Base-by-base conservation (phyloP, 2,329 filamentous ascomycete species). In the Cladosporium sp. region DNA sequence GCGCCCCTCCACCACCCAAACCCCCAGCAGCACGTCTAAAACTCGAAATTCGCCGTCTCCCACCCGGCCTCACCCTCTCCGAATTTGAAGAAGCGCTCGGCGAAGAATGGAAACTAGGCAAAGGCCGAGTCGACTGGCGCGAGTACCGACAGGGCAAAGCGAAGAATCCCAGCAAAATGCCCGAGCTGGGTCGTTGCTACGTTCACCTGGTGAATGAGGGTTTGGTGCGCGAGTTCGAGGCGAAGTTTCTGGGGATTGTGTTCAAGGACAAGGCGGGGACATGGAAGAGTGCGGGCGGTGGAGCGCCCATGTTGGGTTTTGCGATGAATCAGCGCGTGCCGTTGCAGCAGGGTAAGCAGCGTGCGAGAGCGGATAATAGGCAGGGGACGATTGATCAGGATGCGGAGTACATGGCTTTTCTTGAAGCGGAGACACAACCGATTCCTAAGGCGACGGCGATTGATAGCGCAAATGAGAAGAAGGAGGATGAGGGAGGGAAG, bases 321-420 rank as follows among this genome's bases (percentile, higher is more conserved):
- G 83, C 91, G 15, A 80, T 86, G 1, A 95, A 91, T 71, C 88
- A 88, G 57, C 91, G 91, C 61, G 80, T 89, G 1, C 89, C 92
- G 1, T 35, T 63, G 32, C 45, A 81, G 80, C 45, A 81, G 80
- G 52, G 80, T 30, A 88, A 88, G 66, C 80, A 81, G 43, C 83
- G 43, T 4, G 20, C 33, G 20, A 39, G 36, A 20, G 36, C 16
- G 19, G 93, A 98, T 72, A 82, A 83, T 47, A 84, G 91, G 12
- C 88, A 95, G 66, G 93, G 92, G 47, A 95, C 90, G 3, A 97
- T 98, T 58, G 93, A 98, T 61, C 90, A 95, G 65, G 93, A 98
- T 62, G 83, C 88, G 0, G 93, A 97, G 60, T 98, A 96, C 61
- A 94, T 96, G 74, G 83, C 84, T 20, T 98, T 97, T 66, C 78